These are phyloP conservation scores for Helminthosporium solani DNA, from an alignment of 2,329 filamentous ascomycete species.

Conservation along the genomic window DNA sequence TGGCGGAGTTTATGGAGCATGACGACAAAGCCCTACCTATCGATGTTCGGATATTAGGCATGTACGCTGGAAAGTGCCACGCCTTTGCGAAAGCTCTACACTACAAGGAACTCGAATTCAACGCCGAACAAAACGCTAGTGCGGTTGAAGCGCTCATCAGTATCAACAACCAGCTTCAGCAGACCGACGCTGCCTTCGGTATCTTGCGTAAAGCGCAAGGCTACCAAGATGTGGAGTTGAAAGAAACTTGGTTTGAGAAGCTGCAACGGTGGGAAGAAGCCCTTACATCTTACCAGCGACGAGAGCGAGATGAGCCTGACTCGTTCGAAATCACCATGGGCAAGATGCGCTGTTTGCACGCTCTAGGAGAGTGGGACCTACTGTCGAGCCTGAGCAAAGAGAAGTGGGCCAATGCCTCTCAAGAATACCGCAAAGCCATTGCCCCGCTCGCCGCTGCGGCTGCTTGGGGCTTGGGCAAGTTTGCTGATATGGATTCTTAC, in stretches of 20 bases:
- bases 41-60: conserved; percentile 89
- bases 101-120: conserved; percentile 98
- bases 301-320: conserved; percentile 68
- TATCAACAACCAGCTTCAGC: conserved; percentile 98
- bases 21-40: conserved; percentile 98
- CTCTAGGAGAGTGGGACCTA: conserved; percentile 94
- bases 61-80: conserved; percentile 94
- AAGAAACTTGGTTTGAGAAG: conserved; percentile 99
- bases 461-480: conserved; percentile 94
- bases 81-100: conserved; percentile 97
- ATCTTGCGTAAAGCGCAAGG: conserved; percentile 94
- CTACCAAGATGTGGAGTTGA: conserved; percentile 92
- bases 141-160: conserved; percentile 97
- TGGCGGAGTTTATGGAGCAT: conserved; percentile 99
- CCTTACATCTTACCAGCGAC: conserved; percentile 83
- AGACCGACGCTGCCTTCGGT: conserved; percentile 97
- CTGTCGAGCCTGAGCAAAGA: conserved; percentile 85
- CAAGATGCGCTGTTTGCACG: conserved; percentile 98
- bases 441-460: conserved; percentile 92
- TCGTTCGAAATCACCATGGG: conserved; percentile 98
- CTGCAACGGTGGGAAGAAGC: conserved; percentile 98
- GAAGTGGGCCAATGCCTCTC: conserved; percentile 86
- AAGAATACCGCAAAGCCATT: conserved; percentile 86
- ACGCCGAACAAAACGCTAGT: conserved; percentile 93
- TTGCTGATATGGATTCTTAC: conserved; percentile 98